Percentiles rank a stretch among this genome's conserved stretches.
These are phyloP conservation scores for Barnettozyma populi DNA, from an alignment of 805 yeast genomes.

Conservation along the genomic window DNA sequence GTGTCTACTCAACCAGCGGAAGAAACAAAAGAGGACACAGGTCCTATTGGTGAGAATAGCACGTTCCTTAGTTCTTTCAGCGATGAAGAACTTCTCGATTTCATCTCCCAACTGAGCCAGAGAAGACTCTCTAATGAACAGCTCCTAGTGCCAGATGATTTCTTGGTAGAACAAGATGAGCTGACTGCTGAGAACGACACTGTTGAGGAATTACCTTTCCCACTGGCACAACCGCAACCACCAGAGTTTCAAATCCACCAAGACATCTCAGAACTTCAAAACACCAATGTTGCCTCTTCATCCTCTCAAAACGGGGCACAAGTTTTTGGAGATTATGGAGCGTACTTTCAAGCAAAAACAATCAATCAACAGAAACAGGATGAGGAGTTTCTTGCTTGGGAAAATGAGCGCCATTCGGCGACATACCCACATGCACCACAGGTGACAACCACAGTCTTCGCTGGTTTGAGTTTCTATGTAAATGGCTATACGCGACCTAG, in stretches of 20 bases:
- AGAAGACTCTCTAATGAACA: not conserved
- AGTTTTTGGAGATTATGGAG: conserved; percentile 63
- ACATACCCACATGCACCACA: conserved; percentile 1
- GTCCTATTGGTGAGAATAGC: conserved; percentile 3
- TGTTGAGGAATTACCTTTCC: conserved; percentile 3
- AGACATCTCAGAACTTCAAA: conserved; percentile 1
- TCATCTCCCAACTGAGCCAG: conserved; percentile 32
- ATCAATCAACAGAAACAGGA: conserved; percentile 58
- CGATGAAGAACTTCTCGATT: conserved; percentile 34
- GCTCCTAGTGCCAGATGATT: not conserved
- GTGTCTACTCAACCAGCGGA: not conserved
- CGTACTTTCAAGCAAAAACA: conserved; percentile 58
- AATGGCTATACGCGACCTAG: conserved; percentile 87
- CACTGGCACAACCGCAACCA: conserved; percentile 6
- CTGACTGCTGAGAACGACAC: not conserved
- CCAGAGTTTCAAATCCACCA: not conserved
- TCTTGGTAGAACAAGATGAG: not conserved
- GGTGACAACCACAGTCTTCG: conserved; percentile 38
- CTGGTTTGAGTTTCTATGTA: conserved; percentile 64
- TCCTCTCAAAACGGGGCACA: not conserved
- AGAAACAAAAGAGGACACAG: not conserved
- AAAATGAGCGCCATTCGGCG: conserved; percentile 29
- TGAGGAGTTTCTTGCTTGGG: conserved; percentile 45
- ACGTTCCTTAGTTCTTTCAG: conserved; percentile 29
- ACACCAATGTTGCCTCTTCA: not conserved